phyloP scores from a whole-genome alignment of 2,329 filamentous ascomycete genomes.

The Lachnum nothofagi region DNA sequence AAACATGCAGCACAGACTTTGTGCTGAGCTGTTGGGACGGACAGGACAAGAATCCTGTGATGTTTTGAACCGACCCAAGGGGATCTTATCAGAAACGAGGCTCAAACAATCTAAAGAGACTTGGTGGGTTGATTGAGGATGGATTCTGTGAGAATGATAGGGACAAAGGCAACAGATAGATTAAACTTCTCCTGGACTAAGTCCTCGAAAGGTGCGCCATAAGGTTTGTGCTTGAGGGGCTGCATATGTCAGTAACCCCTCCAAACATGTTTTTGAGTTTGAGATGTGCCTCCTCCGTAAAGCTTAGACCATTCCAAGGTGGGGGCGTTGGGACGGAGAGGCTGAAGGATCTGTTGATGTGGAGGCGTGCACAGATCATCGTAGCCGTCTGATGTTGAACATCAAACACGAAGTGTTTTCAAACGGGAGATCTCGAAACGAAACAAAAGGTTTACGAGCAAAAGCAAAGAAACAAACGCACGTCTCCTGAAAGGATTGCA shows the following conservation, averaged over 20 bases:
- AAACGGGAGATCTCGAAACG: slow-evolving; percentile 3
- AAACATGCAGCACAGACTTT: not conserved
- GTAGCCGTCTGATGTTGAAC: not conserved
- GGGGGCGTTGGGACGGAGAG: not conserved
- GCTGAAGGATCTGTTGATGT: no score
- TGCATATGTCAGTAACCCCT: no score
- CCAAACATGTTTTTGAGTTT: not conserved
- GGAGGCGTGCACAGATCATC: not conserved
- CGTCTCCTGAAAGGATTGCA: not conserved
- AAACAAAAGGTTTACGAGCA: not conserved
- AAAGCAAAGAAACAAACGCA: not conserved
- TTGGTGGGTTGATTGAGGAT: not conserved
- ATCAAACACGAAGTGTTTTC: not conserved
- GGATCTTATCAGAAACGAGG: not conserved
- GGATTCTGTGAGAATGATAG: not conserved
- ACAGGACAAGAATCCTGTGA: not conserved
- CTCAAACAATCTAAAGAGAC: not conserved
- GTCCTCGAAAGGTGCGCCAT: no score
- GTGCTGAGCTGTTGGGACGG: not conserved
- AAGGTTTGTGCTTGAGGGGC: no score
- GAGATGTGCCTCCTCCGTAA: not conserved
- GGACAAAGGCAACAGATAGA: not conserved
- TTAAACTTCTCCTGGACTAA: not conserved
- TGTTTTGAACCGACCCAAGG: not conserved
- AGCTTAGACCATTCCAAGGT: not conserved